Evolutionary conservation across 805 yeast genomes (phyloP).

Genomic region (Pichia phayaonensis): DNA sequence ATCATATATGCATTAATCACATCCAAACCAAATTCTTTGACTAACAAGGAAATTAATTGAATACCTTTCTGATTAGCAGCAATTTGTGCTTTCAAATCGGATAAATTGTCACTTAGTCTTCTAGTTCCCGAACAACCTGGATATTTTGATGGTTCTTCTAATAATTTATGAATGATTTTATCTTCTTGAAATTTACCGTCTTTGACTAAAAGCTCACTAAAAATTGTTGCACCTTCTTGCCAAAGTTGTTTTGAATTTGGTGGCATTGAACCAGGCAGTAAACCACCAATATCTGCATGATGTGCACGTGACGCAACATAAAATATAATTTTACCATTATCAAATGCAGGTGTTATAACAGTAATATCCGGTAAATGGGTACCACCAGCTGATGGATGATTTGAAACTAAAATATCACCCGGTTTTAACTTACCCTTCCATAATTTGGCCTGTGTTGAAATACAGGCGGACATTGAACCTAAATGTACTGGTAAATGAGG

Average conservation of each 20-base stretch:
- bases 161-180: conserved; percentile 47
- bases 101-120: conserved; percentile 71
- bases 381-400: conserved; percentile 82
- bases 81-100: conserved; percentile 78
- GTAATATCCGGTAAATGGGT: conserved; percentile 89
- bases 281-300: conserved; percentile 94
- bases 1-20: conserved; percentile 67
- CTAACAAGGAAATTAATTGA: conserved; percentile 48
- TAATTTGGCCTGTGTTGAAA: conserved; percentile 51
- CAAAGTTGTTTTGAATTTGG: conserved; percentile 77
- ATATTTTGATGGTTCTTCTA: conserved; percentile 66
- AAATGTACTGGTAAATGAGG: conserved; percentile 85
- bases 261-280: conserved; percentile 91
- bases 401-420: conserved; percentile 73
- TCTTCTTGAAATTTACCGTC: conserved; percentile 72
- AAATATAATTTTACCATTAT: conserved; percentile 55
- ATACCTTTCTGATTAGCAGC: conserved; percentile 89
- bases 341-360: conserved; percentile 83
- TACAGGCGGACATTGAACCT: conserved; percentile 81
- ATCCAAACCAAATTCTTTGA: conserved; percentile 52
- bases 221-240: conserved; percentile 89
- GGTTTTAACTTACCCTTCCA: conserved; percentile 60
- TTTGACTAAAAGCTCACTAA: conserved; percentile 65
- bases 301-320: conserved; percentile 94
- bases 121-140: conserved; percentile 91